A percentile compares a stretch with the other conserved stretches of the same genome.
Conservation (phyloP, 441 rosid species). For the Capsella rubella region DNA sequence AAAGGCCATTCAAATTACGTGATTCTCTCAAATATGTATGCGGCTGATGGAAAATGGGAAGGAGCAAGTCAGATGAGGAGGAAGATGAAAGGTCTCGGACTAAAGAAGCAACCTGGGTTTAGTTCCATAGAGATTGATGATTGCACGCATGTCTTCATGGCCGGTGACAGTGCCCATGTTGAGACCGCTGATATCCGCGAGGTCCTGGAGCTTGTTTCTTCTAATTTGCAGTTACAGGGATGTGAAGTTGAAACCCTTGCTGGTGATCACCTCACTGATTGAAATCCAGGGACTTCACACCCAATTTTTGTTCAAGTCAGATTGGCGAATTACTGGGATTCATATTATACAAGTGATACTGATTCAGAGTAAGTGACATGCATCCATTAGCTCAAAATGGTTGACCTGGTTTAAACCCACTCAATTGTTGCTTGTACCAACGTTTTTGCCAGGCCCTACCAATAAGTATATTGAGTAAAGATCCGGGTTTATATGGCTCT, state of each 20-base stretch:
- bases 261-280: slow-evolving; percentile 19
- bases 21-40: slow-evolving; percentile 72
- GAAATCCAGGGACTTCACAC: slow-evolving; percentile 2
- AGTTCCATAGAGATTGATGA: slow-evolving; percentile 73
- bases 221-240: slow-evolving; percentile 49
- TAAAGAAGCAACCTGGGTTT: slow-evolving; percentile 75
- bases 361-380: background rate
- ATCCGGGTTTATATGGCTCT: background rate
- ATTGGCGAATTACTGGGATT: background rate
- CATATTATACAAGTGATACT: background rate
- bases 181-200: slow-evolving; percentile 51
- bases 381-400: slow-evolving; percentile 6
- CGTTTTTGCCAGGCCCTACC: background rate
- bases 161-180: slow-evolving; percentile 64
- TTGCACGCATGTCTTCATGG: slow-evolving; percentile 65
- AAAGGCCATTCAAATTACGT: slow-evolving; percentile 69
- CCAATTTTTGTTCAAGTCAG: slow-evolving; percentile 10
- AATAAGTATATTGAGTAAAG: background rate
- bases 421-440: background rate
- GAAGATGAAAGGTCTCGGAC: slow-evolving; percentile 70
- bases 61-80: slow-evolving; percentile 72
- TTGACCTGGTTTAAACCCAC: background rate
- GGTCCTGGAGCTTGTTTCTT: slow-evolving; percentile 59
- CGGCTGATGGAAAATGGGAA: slow-evolving; percentile 76
- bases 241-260: slow-evolving; percentile 46